Base-by-base conservation (phyloP, 331 rosid species). In the Malus hybrid region DNA sequence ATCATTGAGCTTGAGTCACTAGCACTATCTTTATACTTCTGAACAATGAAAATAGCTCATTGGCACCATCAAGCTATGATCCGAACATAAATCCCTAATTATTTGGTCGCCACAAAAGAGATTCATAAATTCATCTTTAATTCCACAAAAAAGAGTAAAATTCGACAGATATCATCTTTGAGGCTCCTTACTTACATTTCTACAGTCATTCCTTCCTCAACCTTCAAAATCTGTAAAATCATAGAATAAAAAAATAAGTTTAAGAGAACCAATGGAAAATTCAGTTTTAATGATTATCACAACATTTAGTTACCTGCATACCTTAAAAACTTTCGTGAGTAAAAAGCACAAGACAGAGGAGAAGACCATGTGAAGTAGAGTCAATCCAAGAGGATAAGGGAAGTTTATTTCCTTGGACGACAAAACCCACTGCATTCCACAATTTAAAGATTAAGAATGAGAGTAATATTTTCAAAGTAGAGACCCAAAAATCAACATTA, bases 331-430 rank as follows among this genome's bases (percentile, higher is more conserved):
- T 86, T 94, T 94, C 75, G 96, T 92, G 77, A 94, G 83, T 24
- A 81, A 36, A 82, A 92, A 92, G 80, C 99, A 94, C 73, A 94
- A 78, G 82, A 88, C 90, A 22, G 99, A 92, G 63, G 99, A 94
- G 87, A 94, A 94, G 87, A 92, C 77, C 99, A 94, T 94, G 87
- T 94, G 99, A 77, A 94, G 96, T 55, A 94, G 92, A 74, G 99
- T 94, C 92, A 94, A 83, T 13, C 93, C 99, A 70, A 94, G 88
- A 79, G 99, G 99, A 84, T 92, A 94, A 22, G 99, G 99, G 67
- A 94, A 94, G 87, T 94, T 92, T 78, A 94, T 90, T 80, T 92
- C 97, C 87, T 94, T 94, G 13, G 99, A 94, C 3, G 99, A 94
- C 89, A 94, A 84, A 76, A 94, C 93, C 97, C 97, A 94, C 99